Base-by-base conservation (phyloP, 1,284 basidiomycete genomes). In the Ceratobasidium sp. region DNA sequence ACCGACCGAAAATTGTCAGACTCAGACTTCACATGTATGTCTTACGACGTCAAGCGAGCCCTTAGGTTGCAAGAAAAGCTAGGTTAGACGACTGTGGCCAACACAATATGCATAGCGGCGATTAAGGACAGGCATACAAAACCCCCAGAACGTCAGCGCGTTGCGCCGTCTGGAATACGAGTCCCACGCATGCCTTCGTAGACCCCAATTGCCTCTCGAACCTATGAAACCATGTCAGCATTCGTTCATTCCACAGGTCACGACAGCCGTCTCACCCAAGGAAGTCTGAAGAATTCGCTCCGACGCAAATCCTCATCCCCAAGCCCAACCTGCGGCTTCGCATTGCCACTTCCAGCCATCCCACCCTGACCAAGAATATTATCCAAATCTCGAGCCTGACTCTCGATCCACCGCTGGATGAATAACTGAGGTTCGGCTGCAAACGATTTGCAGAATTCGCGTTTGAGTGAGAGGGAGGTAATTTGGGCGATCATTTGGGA, bases 361-460 rank as follows among this genome's bases (percentile, higher is more conserved):
- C 46, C 65, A 28, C 65, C 65, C 55, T 69, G 65, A 8, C 92
- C 93, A n/a, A 98, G 84, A 73, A 97, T 87, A 72, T 87, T 89
- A 80, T 97, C 94, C 48, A 99, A 81, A 80, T 97, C 95, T 21
- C 93, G 86, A 36, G 94, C 92, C 80, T 98, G 97, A 2, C 92
- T 94, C 72, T 92, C 91, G 41, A 98, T 82, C 93, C 93, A 98
- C 2, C 88, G 92, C 76, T 94, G 89, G 72, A 97, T 91, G 79
- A 98, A 97, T 39, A 84, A 85, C 0, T 88, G 85, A 0, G 95
- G 94, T 72, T 95, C 88, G 1, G 87, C 83, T 21, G 94, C 89
- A 78, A 98, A 98, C 0, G 89, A 87, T 65, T 89, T 85, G 52
- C 98, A 83, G 82, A 98, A 98, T 26, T 93, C 91, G 16, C 90